Percentiles rank a stretch among this genome's conserved stretches.
Conservation (phyloP, 106 monocot species). For the Dendrobium chrysotoxum region DNA sequence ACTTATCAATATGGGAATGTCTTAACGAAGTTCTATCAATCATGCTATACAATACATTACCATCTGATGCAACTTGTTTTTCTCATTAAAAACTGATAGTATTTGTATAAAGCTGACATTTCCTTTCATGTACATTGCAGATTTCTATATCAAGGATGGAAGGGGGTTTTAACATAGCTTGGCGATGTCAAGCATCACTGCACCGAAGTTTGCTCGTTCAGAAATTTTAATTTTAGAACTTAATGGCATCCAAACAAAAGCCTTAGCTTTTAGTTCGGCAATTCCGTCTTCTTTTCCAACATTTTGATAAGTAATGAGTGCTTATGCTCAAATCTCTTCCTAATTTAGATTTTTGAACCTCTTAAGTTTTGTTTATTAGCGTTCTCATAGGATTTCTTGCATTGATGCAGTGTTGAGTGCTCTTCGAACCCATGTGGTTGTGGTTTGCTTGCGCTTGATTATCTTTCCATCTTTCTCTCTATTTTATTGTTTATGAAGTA, state of each 20-base stretch:
- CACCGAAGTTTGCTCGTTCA: neutral
- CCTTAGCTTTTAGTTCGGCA: neutral
- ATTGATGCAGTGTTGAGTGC: too few species aligned
- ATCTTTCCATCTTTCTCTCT: too few species aligned
- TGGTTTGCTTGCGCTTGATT: too few species aligned
- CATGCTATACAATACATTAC: neutral
- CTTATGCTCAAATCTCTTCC: neutral
- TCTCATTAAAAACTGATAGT: neutral
- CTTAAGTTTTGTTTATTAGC: too few species aligned
- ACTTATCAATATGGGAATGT: too few species aligned
- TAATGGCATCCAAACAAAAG: neutral
- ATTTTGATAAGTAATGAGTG: neutral
- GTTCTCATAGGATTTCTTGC: too few species aligned
- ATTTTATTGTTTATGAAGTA: too few species aligned
- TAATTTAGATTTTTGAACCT: too few species aligned
- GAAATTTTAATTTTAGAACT: neutral
- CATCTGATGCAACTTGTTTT: neutral
- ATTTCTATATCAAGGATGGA: neutral
- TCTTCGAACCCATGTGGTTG: too few species aligned
- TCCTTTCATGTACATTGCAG: neutral
- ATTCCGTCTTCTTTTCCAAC: neutral
- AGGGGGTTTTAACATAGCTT: too few species aligned
- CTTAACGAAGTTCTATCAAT: too few species aligned
- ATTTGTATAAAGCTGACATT: neutral
- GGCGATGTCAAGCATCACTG: neutral